phyloP scores from a whole-genome alignment of 352 stramenopile species.

The Blastocystis sp. region DNA sequence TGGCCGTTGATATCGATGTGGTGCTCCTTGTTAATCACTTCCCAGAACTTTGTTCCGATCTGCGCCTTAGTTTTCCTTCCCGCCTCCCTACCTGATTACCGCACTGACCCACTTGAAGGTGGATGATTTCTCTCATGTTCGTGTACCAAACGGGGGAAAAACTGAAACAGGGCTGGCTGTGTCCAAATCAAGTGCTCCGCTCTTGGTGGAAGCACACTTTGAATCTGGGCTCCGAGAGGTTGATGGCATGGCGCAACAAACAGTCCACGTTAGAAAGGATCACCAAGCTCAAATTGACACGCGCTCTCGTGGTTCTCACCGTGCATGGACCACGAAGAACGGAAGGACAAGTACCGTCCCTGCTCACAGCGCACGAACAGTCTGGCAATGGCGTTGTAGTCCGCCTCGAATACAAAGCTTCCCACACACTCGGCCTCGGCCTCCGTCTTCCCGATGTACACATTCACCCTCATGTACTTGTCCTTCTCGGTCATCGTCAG shows the following conservation, averaged over 20 bases:
- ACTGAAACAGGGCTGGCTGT: too few relatives aligned
- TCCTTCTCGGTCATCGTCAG: background rate
- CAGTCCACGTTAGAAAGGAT: too few relatives aligned
- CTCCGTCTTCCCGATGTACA: background rate
- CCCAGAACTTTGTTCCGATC: conserved; percentile 96
- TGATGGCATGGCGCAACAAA: too few relatives aligned
- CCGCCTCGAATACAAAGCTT: background rate
- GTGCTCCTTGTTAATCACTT: conserved; percentile 85
- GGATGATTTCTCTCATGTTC: conserved; percentile 90
- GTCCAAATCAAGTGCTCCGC: too few relatives aligned
- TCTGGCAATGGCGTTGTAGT: background rate
- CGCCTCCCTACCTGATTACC: conserved; percentile 85
- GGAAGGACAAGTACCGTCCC: background rate
- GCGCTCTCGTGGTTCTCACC: too few relatives aligned
- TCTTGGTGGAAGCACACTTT: too few relatives aligned
- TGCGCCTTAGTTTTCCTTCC: background rate
- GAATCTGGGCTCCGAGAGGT: too few relatives aligned
- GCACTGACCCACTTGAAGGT: conserved; percentile 95
- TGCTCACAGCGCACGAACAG: background rate
- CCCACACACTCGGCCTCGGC: background rate
- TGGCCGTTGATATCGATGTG: conserved; percentile 82
- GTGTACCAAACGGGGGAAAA: background rate
- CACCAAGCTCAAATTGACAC: too few relatives aligned
- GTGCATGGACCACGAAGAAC: too few relatives aligned
- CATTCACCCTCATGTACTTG: background rate